Evolutionary conservation across 73 alveolate genomes (phyloP), one percentile per base, ranked within the genome.

Genomic region (Paramecium sexaurelia): DNA sequence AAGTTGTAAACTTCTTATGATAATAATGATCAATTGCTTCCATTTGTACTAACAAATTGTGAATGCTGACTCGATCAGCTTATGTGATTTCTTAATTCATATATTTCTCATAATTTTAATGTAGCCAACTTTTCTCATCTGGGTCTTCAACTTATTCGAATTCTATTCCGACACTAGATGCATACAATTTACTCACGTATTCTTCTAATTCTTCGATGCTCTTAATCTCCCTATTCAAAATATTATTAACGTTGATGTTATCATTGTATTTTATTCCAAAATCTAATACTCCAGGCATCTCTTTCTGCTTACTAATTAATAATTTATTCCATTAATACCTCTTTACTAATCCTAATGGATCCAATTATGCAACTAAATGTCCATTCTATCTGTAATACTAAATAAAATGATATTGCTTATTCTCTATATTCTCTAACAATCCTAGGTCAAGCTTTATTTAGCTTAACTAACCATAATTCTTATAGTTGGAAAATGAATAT

Each of bases 111-210:
- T 94, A 94, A 55, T 96, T 94, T 75, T 94, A 93, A 84, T 96
- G 87, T 6, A 96, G 92, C 98, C 98, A 96, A 24, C 85, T 57
- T 57, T 95, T 94, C 69, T 96, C 98, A 32, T 87, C 96, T 41
- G 95, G 95, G 24, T 55, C 75, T 67, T 91, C 95, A n/a, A 96
- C 92, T 37, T 96, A 96, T 47, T 93, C 95, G 92, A 96, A 96
- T 71, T 96, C 96, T 15, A 94, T 95, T 43, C 97, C 97, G 0
- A 96, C 98, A n/a, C 94, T 55, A 3, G 87, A 88, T n/a, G 96
- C 61, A 83, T 94, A 96, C 6, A 93, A 66, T 56, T 75, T 92
- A 36, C 91, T 84, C 35, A 96, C 93, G 37, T 94, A 92, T 43
- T 75, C 82, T 47, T 87, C 87, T 22, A 96, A 85, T 45, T 94